Percentiles rank a stretch among this genome's conserved stretches.
Evolutionary conservation across 306 rosid species (phyloP).

Genomic region (Chamaecrista fasciculata): DNA sequence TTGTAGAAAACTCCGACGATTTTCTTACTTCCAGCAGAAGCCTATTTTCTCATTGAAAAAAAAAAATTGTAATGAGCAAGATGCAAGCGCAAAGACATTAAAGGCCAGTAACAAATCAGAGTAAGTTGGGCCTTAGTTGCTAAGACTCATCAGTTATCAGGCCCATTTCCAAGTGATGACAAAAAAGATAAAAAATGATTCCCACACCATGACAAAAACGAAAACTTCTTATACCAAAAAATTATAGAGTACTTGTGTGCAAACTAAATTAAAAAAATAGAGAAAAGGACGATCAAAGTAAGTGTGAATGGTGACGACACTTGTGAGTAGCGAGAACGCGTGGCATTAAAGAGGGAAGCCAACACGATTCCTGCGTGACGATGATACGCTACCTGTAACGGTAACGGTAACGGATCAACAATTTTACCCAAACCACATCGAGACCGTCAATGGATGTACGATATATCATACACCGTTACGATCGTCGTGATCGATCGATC

Average conservation of each 20-base stretch:
- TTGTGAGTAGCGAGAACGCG: not conserved
- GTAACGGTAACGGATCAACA: not conserved
- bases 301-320: not conserved
- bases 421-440: not conserved
- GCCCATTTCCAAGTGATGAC: too few species aligned
- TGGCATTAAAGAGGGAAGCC: not conserved
- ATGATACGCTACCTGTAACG: not conserved
- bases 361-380: not conserved
- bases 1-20: slow-evolving; percentile 95
- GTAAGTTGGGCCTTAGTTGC: not conserved
- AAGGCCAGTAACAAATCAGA: not conserved
- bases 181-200: too few species aligned
- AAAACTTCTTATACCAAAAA: too few species aligned
- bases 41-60: slow-evolving; percentile 40
- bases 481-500: too few species aligned
- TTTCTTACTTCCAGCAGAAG: slow-evolving; percentile 77
- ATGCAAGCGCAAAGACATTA: not conserved
- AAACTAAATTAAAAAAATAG: too few species aligned
- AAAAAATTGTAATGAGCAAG: not conserved
- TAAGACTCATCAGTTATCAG: not conserved
- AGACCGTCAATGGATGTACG: not conserved
- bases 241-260: too few species aligned
- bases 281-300: too few species aligned
- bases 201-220: too few species aligned
- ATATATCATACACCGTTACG: too few species aligned